Evolutionary conservation across 208 protist genomes (phyloP), one percentile per base, ranked within the genome.

Genomic region (Vickermania ingenoplastis): DNA sequence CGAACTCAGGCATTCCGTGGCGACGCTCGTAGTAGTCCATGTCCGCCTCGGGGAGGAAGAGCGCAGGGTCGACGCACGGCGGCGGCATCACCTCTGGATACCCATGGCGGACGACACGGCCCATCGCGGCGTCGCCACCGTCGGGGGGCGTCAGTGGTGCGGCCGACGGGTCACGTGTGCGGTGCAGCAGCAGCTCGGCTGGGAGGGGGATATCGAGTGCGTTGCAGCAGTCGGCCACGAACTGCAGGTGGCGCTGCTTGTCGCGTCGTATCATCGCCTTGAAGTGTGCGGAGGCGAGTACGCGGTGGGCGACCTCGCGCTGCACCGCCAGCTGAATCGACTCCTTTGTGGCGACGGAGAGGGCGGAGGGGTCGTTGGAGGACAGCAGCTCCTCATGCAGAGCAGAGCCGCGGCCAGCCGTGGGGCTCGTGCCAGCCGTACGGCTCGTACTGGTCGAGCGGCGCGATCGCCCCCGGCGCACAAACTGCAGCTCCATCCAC

Each of bases 201-300:
- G 86, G 86, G n/a, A 93, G 59, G 0, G 2, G 27, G 11, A 93
- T 56, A 25, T 69, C 67, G 17, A 88, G 63, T 41, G 76, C 76
- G 55, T 85, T 53, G 55, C 78, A 89, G 51, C 81, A 88, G 62
- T 90, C 86, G 0, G 83, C 79, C 30, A 88, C 81, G 48, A 93
- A 93, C 59, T 93, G 86, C 14, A 93, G 64, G 62, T 93, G 86
- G 21, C 75, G 67, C 57, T 87, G 63, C 0, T 65, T 57, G 61
- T 90, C 86, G 4, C 61, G 45, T 48, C 67, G 50, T n/a, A 82
- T 67, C 67, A 93, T 77, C 5, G 50, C 48, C 61, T 71, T 64
- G 13, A 90, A 57, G 36, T 78, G 67, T 0, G 66, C 58, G 31
- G 86, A 80, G 41, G 77, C 56, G 48, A 73, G 67, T 53, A 89